phyloP scores from a whole-genome alignment of 1,284 basidiomycete genomes.

The Ganoderma lucidum region DNA sequence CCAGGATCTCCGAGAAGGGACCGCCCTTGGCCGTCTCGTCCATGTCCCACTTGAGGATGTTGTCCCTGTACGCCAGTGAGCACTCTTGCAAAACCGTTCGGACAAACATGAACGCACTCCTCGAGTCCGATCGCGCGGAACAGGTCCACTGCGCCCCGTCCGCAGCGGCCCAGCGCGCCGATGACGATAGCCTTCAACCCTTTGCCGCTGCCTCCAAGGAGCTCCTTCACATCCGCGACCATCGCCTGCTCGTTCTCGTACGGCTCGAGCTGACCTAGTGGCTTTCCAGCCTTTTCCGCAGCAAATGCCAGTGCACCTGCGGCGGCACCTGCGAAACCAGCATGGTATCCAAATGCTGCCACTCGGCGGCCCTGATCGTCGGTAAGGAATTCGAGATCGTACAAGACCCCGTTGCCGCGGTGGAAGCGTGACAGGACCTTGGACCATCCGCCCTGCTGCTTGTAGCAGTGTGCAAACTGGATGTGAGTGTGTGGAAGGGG shows the following conservation, averaged over 20 bases:
- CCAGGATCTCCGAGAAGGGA: constrained; percentile 95
- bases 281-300: constrained; percentile 67
- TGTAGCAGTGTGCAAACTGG: constrained; percentile 99
- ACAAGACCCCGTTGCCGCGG: constrained; percentile 87
- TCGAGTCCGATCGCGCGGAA: constrained; percentile 93
- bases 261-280: constrained; percentile 77
- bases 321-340: constrained; percentile 97
- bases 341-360: constrained; percentile 99
- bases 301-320: constrained; percentile 90
- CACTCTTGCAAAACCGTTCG: not conserved
- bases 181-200: constrained; percentile 93
- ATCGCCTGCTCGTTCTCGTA: constrained; percentile 86
- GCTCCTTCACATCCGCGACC: constrained; percentile 75
- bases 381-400: constrained; percentile 97
- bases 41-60: constrained; percentile 99
- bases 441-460: constrained; percentile 94
- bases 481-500: constrained; percentile 95
- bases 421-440: constrained; percentile 90
- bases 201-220: constrained; percentile 76
- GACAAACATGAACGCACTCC: constrained; percentile 65
- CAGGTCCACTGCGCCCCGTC: constrained; percentile 95
- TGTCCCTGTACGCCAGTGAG: constrained; percentile 62
- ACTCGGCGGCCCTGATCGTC: constrained; percentile 89
- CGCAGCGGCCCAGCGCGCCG: constrained; percentile 95
- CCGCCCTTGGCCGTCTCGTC: constrained; percentile 97